Percentiles rank a stretch among this genome's conserved stretches.
These are phyloP conservation scores for Cladosporium sp. DNA, from an alignment of 2,329 filamentous ascomycete genomes.

Conservation along the genomic window DNA sequence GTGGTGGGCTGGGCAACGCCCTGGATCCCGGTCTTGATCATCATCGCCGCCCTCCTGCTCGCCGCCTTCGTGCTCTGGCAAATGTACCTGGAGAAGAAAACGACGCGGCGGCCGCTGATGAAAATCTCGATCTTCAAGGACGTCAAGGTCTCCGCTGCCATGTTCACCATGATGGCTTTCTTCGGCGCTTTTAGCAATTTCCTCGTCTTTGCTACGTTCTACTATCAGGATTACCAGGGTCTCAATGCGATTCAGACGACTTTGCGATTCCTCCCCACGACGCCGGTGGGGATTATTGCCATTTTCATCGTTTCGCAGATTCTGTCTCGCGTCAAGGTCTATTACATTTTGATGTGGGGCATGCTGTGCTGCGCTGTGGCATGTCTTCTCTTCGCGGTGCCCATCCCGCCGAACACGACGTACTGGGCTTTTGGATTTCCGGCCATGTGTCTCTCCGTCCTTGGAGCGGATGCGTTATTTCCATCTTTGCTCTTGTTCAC, in stretches of 20 bases:
- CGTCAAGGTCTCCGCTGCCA: constrained; percentile 56
- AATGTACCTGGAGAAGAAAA: constrained; percentile 52
- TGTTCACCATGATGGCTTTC: constrained; percentile 62
- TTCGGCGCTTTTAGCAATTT: constrained; percentile 65
- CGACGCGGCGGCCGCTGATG: constrained; percentile 53
- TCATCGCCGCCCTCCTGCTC: constrained; percentile 54
- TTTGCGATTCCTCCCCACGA: constrained; percentile 65
- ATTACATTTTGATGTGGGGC: constrained; percentile 54
- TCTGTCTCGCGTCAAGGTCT: constrained; percentile 54
- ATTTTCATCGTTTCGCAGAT: constrained; percentile 53
- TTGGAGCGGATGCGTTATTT: constrained; percentile 64
- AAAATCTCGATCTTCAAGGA: constrained; percentile 61
- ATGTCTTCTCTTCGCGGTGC: constrained; percentile 58
- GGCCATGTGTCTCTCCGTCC: constrained; percentile 61
- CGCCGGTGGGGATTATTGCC: constrained; percentile 53
- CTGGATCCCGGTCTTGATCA: constrained; percentile 58
- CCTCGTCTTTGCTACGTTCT: constrained; percentile 64
- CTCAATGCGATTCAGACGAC: constrained; percentile 61
- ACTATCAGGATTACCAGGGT: constrained; percentile 62
- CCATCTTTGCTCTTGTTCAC: constrained; percentile 63
- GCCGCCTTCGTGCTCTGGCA: constrained; percentile 58
- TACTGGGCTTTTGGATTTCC: constrained; percentile 66
- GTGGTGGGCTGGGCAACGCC: constrained; percentile 62
- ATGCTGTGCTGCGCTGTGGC: constrained; percentile 52
- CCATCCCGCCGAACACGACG: constrained; percentile 54